phyloP scores from a whole-genome alignment of 371 early-diverging fungal genomes.

The Syncephalastrum contaminatum region DNA sequence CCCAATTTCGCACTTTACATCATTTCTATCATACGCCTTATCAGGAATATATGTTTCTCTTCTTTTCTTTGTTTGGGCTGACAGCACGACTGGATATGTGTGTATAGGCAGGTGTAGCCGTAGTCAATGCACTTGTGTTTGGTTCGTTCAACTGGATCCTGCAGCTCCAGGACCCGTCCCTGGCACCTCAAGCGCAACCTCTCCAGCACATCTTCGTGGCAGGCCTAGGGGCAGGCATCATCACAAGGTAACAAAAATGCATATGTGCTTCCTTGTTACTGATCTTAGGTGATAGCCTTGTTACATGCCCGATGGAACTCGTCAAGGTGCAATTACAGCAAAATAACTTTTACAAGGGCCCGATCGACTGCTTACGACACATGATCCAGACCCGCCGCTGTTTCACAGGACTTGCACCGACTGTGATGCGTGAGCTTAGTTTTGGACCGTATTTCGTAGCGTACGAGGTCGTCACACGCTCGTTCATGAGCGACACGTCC shows the following conservation, averaged over 20 bases:
- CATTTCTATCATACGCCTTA: background rate
- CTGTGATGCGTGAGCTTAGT: constrained; percentile 68
- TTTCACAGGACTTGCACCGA: constrained; percentile 64
- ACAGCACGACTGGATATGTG: background rate
- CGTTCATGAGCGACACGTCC: constrained; percentile 18
- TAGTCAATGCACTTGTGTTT: constrained; percentile 66
- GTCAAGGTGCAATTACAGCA: constrained; percentile 66
- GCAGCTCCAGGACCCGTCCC: constrained; percentile 39
- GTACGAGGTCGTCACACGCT: constrained; percentile 63
- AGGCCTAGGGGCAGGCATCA: constrained; percentile 62
- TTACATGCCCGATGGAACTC: constrained; percentile 67
- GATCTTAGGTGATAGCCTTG: constrained; percentile 51
- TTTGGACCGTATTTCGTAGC: constrained; percentile 80
- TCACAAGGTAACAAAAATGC: constrained; percentile 49
- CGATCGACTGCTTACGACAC: constrained; percentile 60
- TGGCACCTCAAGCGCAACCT: constrained; percentile 26
- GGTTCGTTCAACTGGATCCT: constrained; percentile 63
- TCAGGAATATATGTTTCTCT: background rate
- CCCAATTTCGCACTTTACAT: constrained; percentile 1
- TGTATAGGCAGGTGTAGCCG: constrained; percentile 61
- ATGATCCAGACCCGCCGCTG: constrained; percentile 59
- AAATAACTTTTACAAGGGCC: constrained; percentile 40
- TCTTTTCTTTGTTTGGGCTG: constrained; percentile 5
- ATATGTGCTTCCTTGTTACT: too few relatives aligned
- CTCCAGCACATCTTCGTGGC: constrained; percentile 57